A percentile compares a stretch with the other conserved stretches of the same genome.
phyloP scores from a whole-genome alignment of 805 yeast genomes.

The Komagataella pseudopastoris region DNA sequence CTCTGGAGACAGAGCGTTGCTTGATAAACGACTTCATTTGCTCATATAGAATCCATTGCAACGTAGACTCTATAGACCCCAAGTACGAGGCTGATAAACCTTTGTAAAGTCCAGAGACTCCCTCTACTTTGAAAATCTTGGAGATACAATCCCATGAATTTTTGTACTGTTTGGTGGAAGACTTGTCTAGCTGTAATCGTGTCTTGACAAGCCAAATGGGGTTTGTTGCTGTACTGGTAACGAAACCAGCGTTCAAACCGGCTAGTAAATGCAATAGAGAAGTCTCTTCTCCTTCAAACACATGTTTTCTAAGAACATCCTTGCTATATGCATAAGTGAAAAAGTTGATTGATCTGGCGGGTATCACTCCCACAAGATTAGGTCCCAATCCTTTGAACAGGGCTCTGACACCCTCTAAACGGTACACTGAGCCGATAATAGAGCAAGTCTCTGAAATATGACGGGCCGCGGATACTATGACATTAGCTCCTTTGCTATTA shows the following conservation, averaged over 20 bases:
- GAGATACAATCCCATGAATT: constrained; percentile 78
- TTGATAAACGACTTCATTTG: constrained; percentile 72
- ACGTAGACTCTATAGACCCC: constrained; percentile 84
- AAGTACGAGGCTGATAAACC: constrained; percentile 92
- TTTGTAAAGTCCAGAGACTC: constrained; percentile 65
- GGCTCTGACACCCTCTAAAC: constrained; percentile 71
- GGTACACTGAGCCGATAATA: constrained; percentile 57
- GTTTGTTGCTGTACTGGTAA: constrained; percentile 90
- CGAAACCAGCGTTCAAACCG: constrained; percentile 87
- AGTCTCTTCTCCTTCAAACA: constrained; percentile 65
- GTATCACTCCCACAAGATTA: constrained; percentile 92
- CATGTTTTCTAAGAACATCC: constrained; percentile 48
- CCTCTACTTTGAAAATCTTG: constrained; percentile 63
- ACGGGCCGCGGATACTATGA: constrained; percentile 23
- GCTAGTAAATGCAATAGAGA: constrained; percentile 78
- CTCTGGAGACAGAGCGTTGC: constrained; percentile 28
- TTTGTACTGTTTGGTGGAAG: constrained; percentile 46
- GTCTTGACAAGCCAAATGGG: constrained; percentile 98
- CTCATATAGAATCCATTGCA: constrained; percentile 95
- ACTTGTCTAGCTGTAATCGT: constrained; percentile 79
- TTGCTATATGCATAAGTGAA: constrained; percentile 95
- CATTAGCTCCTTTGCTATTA: constrained; percentile 20
- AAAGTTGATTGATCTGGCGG: constrained; percentile 93
- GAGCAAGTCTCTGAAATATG: constrained; percentile 78
- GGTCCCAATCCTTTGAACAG: constrained; percentile 94